Percentiles rank a stretch among this genome's conserved stretches.
These are phyloP conservation scores for Lactifluus pinguis DNA, from an alignment of 768 basidiomycete genomes.

Conservation along the genomic window DNA sequence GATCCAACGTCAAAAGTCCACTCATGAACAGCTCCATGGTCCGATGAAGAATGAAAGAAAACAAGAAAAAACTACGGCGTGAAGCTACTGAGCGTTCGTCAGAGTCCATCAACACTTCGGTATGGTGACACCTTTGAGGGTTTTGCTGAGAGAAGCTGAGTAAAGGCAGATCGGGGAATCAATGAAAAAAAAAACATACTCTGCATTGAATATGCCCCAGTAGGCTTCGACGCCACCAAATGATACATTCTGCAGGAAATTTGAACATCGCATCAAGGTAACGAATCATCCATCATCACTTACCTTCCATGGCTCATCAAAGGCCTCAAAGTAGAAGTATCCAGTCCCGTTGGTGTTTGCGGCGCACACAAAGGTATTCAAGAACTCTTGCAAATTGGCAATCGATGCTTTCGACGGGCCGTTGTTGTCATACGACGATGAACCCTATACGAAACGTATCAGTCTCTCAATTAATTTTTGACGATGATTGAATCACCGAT, in stretches of 20 bases:
- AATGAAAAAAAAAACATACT: constrained; percentile 31
- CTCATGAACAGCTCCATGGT: neutral
- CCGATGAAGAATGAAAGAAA: neutral
- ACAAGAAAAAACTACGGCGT: neutral
- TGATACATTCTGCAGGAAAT: constrained; percentile 33
- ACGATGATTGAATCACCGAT: constrained; percentile 35
- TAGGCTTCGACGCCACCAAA: constrained; percentile 78
- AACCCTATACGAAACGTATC: constrained; percentile 33
- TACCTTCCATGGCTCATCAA: constrained; percentile 79
- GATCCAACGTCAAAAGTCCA: neutral
- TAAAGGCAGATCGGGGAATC: constrained; percentile 12
- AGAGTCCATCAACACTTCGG: constrained; percentile 38
- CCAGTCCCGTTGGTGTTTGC: constrained; percentile 73
- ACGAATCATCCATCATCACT: neutral
- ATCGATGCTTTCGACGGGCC: constrained; percentile 59
- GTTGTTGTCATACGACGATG: constrained; percentile 52
- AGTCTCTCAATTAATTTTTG: neutral
- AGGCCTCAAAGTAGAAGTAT: constrained; percentile 86
- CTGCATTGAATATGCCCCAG: constrained; percentile 59
- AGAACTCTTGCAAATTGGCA: constrained; percentile 65
- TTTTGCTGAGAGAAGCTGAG: constrained; percentile 39
- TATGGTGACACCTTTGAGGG: constrained; percentile 62
- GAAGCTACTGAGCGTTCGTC: neutral
- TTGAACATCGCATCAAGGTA: neutral
- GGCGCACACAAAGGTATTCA: constrained; percentile 81